Evolutionary conservation across 306 rosid genomes (phyloP).

Genomic region (Cucurbita ficifolia): DNA sequence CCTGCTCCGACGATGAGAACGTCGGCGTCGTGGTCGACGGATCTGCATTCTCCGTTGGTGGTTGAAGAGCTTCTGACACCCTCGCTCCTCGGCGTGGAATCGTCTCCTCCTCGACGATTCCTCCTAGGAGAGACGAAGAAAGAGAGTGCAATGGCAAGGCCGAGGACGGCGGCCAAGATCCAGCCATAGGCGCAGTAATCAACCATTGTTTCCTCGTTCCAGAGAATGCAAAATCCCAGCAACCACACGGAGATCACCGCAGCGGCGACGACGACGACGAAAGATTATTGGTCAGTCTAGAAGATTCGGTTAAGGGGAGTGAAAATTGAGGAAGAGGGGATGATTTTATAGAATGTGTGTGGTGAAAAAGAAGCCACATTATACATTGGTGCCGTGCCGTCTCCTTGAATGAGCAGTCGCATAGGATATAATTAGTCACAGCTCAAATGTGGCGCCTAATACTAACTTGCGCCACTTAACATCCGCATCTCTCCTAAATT

Average conservation of each 20-base stretch:
- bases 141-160: constrained; percentile 21
- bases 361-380: neutral
- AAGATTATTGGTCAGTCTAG: no score
- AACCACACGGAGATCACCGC: constrained; percentile 9
- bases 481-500: no score
- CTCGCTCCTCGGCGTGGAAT: constrained; percentile 10
- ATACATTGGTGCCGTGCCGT: neutral
- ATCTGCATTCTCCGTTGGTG: constrained; percentile 43
- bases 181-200: constrained; percentile 34
- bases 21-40: constrained; percentile 31
- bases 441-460: neutral
- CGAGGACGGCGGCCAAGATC: constrained; percentile 23
- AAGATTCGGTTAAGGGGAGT: neutral
- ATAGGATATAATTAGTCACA: neutral
- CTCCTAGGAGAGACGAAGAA: constrained; percentile 6
- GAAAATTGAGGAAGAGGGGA: neutral
- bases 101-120: neutral
- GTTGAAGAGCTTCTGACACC: constrained; percentile 22
- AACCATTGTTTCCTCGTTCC: constrained; percentile 16
- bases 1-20: constrained; percentile 91
- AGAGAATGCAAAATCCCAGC: constrained; percentile 9
- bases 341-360: neutral
- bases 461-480: neutral
- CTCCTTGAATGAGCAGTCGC: no score
- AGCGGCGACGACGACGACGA: neutral